Conservation (phyloP, 2,329 filamentous ascomycete genomes). For the Aspergillus puulaauensis region DNA sequence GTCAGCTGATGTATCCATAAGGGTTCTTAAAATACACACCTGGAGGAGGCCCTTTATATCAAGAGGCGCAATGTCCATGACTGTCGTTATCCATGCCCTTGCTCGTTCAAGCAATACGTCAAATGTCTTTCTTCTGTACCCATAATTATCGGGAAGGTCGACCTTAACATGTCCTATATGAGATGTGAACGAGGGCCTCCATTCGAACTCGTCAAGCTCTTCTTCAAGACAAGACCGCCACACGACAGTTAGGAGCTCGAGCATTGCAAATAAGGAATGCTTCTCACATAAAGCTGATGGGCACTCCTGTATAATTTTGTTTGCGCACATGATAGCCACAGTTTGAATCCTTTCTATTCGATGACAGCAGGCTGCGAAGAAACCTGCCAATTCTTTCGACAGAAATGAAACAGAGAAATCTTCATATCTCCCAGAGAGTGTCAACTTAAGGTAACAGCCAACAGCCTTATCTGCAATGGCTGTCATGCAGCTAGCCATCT, state of each 20-base stretch:
- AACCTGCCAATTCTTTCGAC: conserved; percentile 79
- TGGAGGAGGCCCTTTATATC: conserved; percentile 92
- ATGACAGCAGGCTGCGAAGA: conserved; percentile 90
- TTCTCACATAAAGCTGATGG: conserved; percentile 90
- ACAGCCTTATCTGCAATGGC: conserved; percentile 68
- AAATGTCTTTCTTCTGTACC: conserved; percentile 75
- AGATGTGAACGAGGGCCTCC: conserved; percentile 77
- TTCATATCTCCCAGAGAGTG: conserved; percentile 67
- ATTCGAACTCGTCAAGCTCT: conserved; percentile 91
- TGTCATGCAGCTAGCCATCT: conserved; percentile 63
- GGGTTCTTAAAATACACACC: conserved; percentile 23
- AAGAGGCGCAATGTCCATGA: conserved; percentile 80
- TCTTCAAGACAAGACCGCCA: conserved; percentile 93
- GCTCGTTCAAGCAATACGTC: conserved; percentile 75
- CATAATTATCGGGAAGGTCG: conserved; percentile 91
- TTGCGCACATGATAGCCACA: conserved; percentile 78
- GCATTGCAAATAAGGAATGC: conserved; percentile 83
- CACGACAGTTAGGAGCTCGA: conserved; percentile 90
- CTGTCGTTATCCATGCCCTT: conserved; percentile 74
- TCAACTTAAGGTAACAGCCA: conserved; percentile 74
- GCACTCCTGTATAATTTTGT: conserved; percentile 78
- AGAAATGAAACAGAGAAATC: conserved; percentile 88
- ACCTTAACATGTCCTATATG: conserved; percentile 74
- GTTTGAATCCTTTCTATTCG: conserved; percentile 89
- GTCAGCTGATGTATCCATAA: background rate